phyloP scores from a whole-genome alignment of 2,329 filamentous ascomycete species.

The Chaetomium strumarium region DNA sequence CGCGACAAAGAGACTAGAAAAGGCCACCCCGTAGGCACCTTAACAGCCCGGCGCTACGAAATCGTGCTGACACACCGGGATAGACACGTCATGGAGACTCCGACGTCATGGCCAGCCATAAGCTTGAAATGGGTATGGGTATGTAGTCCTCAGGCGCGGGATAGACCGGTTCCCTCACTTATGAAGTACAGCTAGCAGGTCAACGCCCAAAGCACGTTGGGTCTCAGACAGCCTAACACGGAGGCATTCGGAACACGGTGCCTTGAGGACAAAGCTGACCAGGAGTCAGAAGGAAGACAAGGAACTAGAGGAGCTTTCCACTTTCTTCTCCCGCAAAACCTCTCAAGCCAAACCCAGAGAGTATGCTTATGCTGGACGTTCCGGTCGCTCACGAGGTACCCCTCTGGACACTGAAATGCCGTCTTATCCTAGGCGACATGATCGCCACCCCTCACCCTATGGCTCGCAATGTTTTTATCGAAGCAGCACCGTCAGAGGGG shows the following conservation, averaged over 20 bases:
- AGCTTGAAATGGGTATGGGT: conserved; percentile 3
- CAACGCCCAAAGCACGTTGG: neutral
- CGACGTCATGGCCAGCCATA: neutral
- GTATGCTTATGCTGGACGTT: neutral
- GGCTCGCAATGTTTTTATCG: neutral
- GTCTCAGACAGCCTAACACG: neutral
- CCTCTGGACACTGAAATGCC: too few species aligned
- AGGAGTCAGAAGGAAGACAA: conserved; percentile 27
- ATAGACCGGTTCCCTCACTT: neutral
- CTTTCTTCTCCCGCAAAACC: conserved; percentile 29
- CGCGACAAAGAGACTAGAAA: neutral
- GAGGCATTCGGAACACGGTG: neutral
- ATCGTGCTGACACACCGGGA: neutral
- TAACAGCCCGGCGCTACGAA: neutral
- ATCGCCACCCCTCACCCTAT: neutral
- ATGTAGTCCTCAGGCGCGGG: neutral
- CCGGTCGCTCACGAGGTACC: neutral
- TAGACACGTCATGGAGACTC: neutral
- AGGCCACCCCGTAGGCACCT: neutral
- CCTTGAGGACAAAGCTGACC: conserved; percentile 11
- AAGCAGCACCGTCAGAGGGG: neutral
- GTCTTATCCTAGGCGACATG: neutral
- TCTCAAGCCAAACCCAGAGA: neutral
- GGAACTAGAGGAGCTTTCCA: conserved; percentile 33
- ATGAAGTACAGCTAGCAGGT: conserved; percentile 2